Evolutionary conservation across 1,139 yeast genomes (phyloP).

Genomic region (Kluyveromyces marxianus): DNA sequence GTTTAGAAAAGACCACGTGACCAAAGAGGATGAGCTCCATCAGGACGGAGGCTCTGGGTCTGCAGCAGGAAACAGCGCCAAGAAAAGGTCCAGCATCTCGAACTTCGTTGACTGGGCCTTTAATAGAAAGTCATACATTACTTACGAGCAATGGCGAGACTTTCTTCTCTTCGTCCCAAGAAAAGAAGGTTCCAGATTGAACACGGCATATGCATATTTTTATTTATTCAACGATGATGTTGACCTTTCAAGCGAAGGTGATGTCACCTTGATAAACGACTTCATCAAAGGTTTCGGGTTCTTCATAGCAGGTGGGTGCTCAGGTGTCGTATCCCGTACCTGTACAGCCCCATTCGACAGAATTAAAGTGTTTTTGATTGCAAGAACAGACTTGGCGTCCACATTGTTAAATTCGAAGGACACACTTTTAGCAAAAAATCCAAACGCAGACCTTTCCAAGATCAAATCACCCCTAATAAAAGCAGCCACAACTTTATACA

Average conservation of each 20-base stretch:
- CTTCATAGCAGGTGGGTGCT: conserved; percentile 88
- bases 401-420: conserved; percentile 54
- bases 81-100: conserved; percentile 4
- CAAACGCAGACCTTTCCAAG: conserved; percentile 32
- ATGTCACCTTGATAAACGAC: conserved; percentile 74
- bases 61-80: conserved; percentile 1
- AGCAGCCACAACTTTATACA: conserved; percentile 77
- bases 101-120: conserved; percentile 35
- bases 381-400: conserved; percentile 75
- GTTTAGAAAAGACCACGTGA: conserved; percentile 19
- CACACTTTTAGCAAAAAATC: conserved; percentile 37
- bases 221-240: conserved; percentile 61
- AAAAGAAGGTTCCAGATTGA: conserved; percentile 56
- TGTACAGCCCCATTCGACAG: conserved; percentile 97
- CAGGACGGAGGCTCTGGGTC: no score
- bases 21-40: neutral
- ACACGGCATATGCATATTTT: conserved; percentile 67
- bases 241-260: conserved; percentile 80
- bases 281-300: conserved; percentile 79
- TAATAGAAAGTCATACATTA: conserved; percentile 55
- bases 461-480: conserved; percentile 63
- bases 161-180: conserved; percentile 78
- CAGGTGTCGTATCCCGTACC: conserved; percentile 96
- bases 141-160: conserved; percentile 81
- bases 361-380: conserved; percentile 85